phyloP scores from a whole-genome alignment of 257 asterid species.

The Nicotiana obtusifolia region DNA sequence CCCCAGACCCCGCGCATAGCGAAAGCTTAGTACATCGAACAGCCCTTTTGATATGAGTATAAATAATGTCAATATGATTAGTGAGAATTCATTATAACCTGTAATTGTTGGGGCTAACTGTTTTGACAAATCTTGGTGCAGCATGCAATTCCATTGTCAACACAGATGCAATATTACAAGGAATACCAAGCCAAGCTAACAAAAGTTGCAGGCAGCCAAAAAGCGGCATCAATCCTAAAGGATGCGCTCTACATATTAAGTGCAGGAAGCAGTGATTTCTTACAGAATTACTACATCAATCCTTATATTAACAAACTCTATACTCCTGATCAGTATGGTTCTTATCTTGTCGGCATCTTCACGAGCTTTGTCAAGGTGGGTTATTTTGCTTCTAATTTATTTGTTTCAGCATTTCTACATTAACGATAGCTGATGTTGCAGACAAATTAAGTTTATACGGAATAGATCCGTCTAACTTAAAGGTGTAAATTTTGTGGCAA shows the following conservation, averaged over 20 bases:
- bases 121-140: slow-evolving; percentile 24
- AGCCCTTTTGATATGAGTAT: too few species aligned
- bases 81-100: too few species aligned
- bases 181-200: slow-evolving; percentile 74
- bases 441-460: background rate
- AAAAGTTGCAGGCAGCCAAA: slow-evolving; percentile 48
- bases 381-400: background rate
- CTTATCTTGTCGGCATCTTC: slow-evolving; percentile 59
- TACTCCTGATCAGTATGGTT: slow-evolving; percentile 70
- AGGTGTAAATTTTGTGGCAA: background rate
- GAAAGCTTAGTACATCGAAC: too few species aligned
- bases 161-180: slow-evolving; percentile 57
- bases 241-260: slow-evolving; percentile 60
- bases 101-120: background rate
- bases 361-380: slow-evolving; percentile 52
- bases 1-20: too few species aligned
- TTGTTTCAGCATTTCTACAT: background rate
- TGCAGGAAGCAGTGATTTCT: slow-evolving; percentile 75
- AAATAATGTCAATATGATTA: too few species aligned
- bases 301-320: slow-evolving; percentile 59
- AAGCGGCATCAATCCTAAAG: slow-evolving; percentile 47
- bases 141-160: slow-evolving; percentile 76
- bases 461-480: background rate
- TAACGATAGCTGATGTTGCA: background rate
- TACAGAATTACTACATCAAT: slow-evolving; percentile 83